Conservation (phyloP, 2,329 filamentous ascomycete species). For the Chrysosphaeria jannelii region DNA sequence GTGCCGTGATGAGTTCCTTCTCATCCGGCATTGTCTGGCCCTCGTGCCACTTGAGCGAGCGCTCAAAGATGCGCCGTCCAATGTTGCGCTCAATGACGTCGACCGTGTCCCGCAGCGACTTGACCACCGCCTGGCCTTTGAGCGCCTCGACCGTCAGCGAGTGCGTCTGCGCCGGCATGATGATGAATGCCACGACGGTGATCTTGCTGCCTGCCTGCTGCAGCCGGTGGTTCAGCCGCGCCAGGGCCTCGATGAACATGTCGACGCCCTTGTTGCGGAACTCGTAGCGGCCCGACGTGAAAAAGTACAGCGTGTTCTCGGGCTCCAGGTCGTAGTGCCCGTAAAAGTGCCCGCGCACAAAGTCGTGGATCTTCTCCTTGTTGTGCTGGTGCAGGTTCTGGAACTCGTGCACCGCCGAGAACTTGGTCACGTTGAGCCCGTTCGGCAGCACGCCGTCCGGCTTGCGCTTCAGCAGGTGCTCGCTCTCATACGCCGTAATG, state of each 20-base stretch:
- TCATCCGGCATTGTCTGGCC: conserved; percentile 82
- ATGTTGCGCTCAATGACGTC: conserved; percentile 81
- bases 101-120: conserved; percentile 76
- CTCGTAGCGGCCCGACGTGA: conserved; percentile 89
- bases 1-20: conserved; percentile 76
- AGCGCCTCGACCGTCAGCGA: conserved; percentile 86
- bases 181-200: conserved; percentile 90
- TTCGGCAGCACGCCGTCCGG: conserved; percentile 91
- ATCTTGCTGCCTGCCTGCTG: conserved; percentile 65
- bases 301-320: conserved; percentile 92
- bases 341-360: conserved; percentile 93
- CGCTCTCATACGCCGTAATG: conserved; percentile 93
- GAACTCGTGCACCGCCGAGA: conserved; percentile 94
- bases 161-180: conserved; percentile 91
- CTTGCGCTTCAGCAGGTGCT: conserved; percentile 90
- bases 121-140: conserved; percentile 91
- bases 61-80: conserved; percentile 78
- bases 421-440: conserved; percentile 93
- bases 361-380: conserved; percentile 96
- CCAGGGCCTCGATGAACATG: conserved; percentile 96
- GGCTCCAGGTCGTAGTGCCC: conserved; percentile 93
- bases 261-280: conserved; percentile 97
- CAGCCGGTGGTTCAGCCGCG: conserved; percentile 75
- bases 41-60: conserved; percentile 83
- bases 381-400: conserved; percentile 91